Conservation (phyloP, 345 rosid genomes). For the Stellera chamaejasme region DNA sequence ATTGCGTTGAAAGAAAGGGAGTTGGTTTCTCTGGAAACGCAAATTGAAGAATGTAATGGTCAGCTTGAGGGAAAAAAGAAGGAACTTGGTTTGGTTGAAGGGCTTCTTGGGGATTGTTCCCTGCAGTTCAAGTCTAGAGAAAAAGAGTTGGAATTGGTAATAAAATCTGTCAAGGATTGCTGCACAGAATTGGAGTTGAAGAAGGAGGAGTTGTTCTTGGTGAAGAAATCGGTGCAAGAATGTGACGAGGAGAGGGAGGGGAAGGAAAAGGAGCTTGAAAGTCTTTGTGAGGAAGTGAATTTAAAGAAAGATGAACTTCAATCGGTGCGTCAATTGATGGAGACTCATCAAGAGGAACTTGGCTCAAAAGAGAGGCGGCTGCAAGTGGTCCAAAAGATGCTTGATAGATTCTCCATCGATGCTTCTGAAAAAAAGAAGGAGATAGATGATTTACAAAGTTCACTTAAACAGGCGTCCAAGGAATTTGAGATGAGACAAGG, state of each 20-base stretch:
- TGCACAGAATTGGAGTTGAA: slow-evolving; percentile 4
- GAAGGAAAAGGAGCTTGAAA: slow-evolving; percentile 8
- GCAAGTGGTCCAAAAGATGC: neutral
- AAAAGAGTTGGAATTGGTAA: neutral
- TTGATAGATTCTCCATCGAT: slow-evolving; percentile 7
- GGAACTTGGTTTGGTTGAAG: neutral
- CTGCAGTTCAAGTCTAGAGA: neutral
- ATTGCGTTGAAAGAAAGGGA: slow-evolving; percentile 11
- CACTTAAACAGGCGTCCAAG: neutral
- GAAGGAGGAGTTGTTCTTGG: slow-evolving; percentile 7
- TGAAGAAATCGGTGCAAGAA: slow-evolving; percentile 3
- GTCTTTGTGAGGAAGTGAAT: neutral
- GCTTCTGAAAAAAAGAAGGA: neutral
- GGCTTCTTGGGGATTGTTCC: neutral
- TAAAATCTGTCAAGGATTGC: neutral
- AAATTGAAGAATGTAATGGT: neutral
- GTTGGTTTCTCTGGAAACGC: neutral
- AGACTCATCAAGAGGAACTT: slow-evolving; percentile 4
- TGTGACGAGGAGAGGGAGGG: slow-evolving; percentile 7
- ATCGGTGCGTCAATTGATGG: neutral
- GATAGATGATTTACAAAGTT: slow-evolving; percentile 2
- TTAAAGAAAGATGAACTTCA: slow-evolving; percentile 6
- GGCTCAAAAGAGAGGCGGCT: slow-evolving; percentile 4
- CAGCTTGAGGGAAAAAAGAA: neutral
- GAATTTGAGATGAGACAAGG: neutral